These are phyloP conservation scores for Phytophthora boehmeriae DNA, from an alignment of 352 stramenopile genomes.

Conservation along the genomic window DNA sequence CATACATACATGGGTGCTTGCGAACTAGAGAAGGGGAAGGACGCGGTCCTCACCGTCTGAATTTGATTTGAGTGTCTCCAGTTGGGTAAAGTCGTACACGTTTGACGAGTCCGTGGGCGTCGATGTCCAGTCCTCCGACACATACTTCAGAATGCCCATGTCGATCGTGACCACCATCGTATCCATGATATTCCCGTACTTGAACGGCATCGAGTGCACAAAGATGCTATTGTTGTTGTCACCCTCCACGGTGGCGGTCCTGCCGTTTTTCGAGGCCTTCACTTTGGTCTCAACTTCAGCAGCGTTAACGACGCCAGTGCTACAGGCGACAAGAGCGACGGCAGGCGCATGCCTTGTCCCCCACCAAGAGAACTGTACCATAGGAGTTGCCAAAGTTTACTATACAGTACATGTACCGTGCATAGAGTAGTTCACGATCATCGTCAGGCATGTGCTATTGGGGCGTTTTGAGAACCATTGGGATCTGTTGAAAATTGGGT, in stretches of 20 bases:
- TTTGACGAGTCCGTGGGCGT: neutral
- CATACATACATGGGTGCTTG: no score
- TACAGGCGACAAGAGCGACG: neutral
- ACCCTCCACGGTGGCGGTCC: neutral
- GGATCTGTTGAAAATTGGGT: no score
- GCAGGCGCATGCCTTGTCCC: neutral
- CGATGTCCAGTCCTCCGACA: neutral
- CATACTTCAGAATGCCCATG: neutral
- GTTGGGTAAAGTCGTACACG: neutral
- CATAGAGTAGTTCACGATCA: no score
- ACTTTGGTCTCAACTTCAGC: neutral
- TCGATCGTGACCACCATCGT: conserved; percentile 3
- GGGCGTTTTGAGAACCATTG: no score
- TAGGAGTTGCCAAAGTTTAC: no score
- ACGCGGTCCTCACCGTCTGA: neutral
- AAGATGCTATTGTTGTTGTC: neutral
- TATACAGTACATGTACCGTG: no score
- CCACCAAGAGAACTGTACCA: no score
- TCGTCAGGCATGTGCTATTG: no score
- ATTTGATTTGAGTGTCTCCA: neutral
- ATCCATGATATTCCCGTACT: neutral
- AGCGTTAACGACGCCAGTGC: neutral
- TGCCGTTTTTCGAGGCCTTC: neutral
- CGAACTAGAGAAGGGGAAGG: neutral
- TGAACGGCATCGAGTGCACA: conserved; percentile 2